These are phyloP conservation scores for Xerocomellus intermedius DNA, from an alignment of 768 basidiomycete species.

Conservation along the genomic window DNA sequence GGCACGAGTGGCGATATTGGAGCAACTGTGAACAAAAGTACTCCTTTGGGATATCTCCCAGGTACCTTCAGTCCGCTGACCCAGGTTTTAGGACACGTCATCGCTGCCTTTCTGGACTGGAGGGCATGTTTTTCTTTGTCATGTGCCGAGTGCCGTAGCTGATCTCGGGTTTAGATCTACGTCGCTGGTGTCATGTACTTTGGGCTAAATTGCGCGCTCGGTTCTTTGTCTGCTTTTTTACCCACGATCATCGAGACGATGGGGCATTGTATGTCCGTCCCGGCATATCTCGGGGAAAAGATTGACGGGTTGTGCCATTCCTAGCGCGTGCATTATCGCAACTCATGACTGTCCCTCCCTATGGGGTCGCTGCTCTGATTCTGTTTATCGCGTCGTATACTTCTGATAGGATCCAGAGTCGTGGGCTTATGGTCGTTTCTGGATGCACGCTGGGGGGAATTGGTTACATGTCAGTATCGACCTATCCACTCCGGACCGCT, in stretches of 20 bases:
- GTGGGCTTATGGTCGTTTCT: slow-evolving; percentile 37
- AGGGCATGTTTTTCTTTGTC: slow-evolving; percentile 23
- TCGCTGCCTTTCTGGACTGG: slow-evolving; percentile 48
- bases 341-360: slow-evolving; percentile 54
- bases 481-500: neutral
- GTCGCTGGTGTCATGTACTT: slow-evolving; percentile 49
- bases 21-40: slow-evolving; percentile 41
- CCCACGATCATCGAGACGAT: slow-evolving; percentile 55
- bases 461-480: slow-evolving; percentile 40
- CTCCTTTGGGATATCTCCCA: neutral
- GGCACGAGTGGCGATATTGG: slow-evolving; percentile 44
- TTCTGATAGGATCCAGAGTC: slow-evolving; percentile 45
- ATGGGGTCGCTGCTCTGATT: slow-evolving; percentile 42
- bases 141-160: neutral
- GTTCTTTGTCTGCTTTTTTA: slow-evolving; percentile 51
- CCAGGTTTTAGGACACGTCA: slow-evolving; percentile 36
- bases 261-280: slow-evolving; percentile 39
- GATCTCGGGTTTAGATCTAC: slow-evolving; percentile 34
- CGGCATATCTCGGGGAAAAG: neutral
- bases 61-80: neutral
- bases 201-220: slow-evolving; percentile 46
- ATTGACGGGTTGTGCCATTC: slow-evolving; percentile 1
- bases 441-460: slow-evolving; percentile 35
- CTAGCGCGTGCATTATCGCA: slow-evolving; percentile 45
- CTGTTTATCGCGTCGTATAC: slow-evolving; percentile 36